phyloP scores from a whole-genome alignment of 139 green algal genomes.

The Chlorella sp. region DNA sequence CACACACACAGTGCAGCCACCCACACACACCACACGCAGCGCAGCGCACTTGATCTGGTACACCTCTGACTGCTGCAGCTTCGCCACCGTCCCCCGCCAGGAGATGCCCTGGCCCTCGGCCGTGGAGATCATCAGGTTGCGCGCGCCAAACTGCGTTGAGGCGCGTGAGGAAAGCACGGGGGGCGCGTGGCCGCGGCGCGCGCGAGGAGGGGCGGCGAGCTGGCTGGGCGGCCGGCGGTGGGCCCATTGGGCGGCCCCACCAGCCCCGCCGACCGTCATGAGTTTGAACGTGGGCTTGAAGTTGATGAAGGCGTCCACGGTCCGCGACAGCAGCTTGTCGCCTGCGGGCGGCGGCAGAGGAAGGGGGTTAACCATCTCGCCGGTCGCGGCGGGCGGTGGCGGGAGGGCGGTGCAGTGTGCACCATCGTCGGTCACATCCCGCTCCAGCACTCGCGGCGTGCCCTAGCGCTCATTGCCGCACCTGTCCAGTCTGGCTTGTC shows the following conservation, averaged over 20 bases:
- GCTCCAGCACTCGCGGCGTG: neutral
- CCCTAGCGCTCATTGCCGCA: neutral
- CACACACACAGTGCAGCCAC: too few relatives aligned
- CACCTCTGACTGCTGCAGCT: slow-evolving; percentile 40
- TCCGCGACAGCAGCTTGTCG: slow-evolving; percentile 46
- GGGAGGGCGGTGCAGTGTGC: neutral
- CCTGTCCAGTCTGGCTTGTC: slow-evolving; percentile 25
- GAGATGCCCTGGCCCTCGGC: slow-evolving; percentile 49
- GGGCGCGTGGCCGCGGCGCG: too few relatives aligned
- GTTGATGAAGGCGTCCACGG: slow-evolving; percentile 65
- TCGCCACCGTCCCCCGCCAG: slow-evolving; percentile 49
- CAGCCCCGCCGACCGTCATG: slow-evolving; percentile 62
- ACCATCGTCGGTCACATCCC: neutral
- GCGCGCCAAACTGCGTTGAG: slow-evolving; percentile 16
- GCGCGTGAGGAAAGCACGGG: too few relatives aligned
- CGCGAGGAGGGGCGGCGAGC: too few relatives aligned
- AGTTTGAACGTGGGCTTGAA: slow-evolving; percentile 53
- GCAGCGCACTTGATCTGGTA: slow-evolving; percentile 27
- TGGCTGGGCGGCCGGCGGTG: too few relatives aligned
- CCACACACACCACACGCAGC: too few relatives aligned
- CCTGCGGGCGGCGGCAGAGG: slow-evolving; percentile 43
- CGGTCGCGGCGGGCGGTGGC: neutral
- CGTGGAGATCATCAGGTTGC: slow-evolving; percentile 53
- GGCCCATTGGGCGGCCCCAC: too few relatives aligned
- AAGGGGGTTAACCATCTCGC: neutral